These are phyloP conservation scores for Solioccasus polychromus DNA, from an alignment of 768 basidiomycete genomes.

Conservation along the genomic window DNA sequence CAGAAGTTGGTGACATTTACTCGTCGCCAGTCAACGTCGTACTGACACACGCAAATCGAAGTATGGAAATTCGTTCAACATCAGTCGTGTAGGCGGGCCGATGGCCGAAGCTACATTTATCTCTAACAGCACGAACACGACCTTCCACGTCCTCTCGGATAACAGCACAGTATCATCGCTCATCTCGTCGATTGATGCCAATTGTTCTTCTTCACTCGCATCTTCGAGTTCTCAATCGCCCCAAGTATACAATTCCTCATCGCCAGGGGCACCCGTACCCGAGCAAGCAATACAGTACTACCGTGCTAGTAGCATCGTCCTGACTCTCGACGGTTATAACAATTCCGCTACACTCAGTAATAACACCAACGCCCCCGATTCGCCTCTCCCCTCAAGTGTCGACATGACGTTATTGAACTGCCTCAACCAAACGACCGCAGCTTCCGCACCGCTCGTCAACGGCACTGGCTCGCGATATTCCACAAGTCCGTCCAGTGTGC, in stretches of 20 bases:
- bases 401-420: conserved; percentile 51
- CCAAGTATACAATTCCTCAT: conserved; percentile 29
- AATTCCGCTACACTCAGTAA: conserved; percentile 48
- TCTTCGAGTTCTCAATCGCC: conserved; percentile 33
- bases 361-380: conserved; percentile 40
- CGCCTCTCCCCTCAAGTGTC: conserved; percentile 51
- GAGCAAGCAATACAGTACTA: conserved; percentile 68
- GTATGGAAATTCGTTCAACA: conserved; percentile 46
- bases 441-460: conserved; percentile 54
- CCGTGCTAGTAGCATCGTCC: conserved; percentile 59
- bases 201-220: conserved; percentile 42
- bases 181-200: conserved; percentile 38
- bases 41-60: conserved; percentile 19
- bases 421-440: conserved; percentile 61
- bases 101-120: conserved; percentile 37
- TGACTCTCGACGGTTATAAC: conserved; percentile 67
- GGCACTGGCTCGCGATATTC: conserved; percentile 23
- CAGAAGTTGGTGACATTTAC: conserved; percentile 36
- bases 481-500: background rate
- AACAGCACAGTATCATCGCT: conserved; percentile 45
- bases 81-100: conserved; percentile 49
- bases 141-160: conserved; percentile 48
- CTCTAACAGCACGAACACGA: conserved; percentile 38
- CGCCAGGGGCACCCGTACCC: conserved; percentile 34
- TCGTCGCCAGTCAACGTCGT: background rate